Evolutionary conservation across 371 early-diverging fungal species (phyloP).

Genomic region (Lichtheimia ramosa): DNA sequence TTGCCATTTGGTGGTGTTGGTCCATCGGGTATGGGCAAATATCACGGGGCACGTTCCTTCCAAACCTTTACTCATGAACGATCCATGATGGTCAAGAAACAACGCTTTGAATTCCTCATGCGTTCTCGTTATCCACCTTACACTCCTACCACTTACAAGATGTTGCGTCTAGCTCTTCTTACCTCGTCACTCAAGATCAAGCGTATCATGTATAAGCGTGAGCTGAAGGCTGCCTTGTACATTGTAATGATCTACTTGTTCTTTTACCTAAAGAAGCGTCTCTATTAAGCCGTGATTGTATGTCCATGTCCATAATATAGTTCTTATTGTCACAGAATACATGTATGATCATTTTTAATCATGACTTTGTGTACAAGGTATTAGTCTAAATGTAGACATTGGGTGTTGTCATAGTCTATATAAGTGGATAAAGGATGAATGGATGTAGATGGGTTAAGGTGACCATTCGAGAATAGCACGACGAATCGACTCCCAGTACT

Average conservation of each 20-base stretch:
- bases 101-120: slow-evolving; percentile 33
- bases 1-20: slow-evolving; percentile 97
- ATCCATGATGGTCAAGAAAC: slow-evolving; percentile 53
- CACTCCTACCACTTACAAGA: slow-evolving; percentile 27
- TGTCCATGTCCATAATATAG: too few relatives aligned
- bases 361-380: too few relatives aligned
- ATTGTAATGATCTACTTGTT: slow-evolving; percentile 9
- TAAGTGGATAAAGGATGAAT: too few relatives aligned
- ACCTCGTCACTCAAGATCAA: slow-evolving; percentile 33
- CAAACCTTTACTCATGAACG: slow-evolving; percentile 75
- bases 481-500: slow-evolving; percentile 70
- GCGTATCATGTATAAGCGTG: slow-evolving; percentile 19
- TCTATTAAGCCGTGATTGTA: background rate
- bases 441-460: too few relatives aligned
- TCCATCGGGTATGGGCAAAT: slow-evolving; percentile 83
- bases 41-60: slow-evolving; percentile 82
- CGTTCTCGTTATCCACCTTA: slow-evolving; percentile 70
- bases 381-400: too few relatives aligned
- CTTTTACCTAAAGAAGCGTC: slow-evolving; percentile 7
- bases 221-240: slow-evolving; percentile 8
- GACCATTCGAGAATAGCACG: slow-evolving; percentile 66
- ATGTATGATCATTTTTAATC: background rate
- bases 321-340: background rate
- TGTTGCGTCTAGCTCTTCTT: slow-evolving; percentile 36
- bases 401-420: too few relatives aligned